Percentiles rank a stretch among this genome's conserved stretches.
These are phyloP conservation scores for Zanthoxylum bungeanum DNA, from an alignment of 345 rosid genomes.

Conservation along the genomic window DNA sequence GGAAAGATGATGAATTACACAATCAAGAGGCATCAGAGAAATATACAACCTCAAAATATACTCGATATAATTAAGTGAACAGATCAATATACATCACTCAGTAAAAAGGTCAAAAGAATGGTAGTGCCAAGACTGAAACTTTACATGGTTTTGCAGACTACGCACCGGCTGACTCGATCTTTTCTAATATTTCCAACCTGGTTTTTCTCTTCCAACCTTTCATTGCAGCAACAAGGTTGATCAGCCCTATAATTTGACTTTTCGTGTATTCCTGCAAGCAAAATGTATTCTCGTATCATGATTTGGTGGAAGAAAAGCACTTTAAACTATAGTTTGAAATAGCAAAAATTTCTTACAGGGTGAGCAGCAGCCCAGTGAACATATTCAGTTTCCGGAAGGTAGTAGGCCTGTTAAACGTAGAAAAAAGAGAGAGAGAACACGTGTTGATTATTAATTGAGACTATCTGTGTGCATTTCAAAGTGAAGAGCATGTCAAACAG, in stretches of 20 bases:
- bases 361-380: constrained; percentile 96
- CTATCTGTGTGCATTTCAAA: not conserved
- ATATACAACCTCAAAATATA: constrained; percentile 23
- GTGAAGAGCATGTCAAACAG: not conserved
- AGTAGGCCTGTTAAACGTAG: constrained; percentile 63
- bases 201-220: constrained; percentile 97
- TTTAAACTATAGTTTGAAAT: not conserved
- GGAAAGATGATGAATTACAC: constrained; percentile 23
- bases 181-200: constrained; percentile 74
- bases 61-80: constrained; percentile 17
- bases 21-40: not conserved
- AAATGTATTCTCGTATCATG: not conserved
- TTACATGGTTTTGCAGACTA: constrained; percentile 11
- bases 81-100: constrained; percentile 22
- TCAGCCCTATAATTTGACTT: constrained; percentile 69
- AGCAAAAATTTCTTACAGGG: constrained; percentile 54
- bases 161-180: constrained; percentile 57
- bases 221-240: constrained; percentile 90
- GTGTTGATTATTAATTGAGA: not conserved
- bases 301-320: not conserved
- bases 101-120: not conserved
- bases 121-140: constrained; percentile 10
- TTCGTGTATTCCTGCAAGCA: constrained; percentile 70
- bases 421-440: not conserved
- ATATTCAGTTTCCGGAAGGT: constrained; percentile 93